Percentiles rank a stretch among this genome's conserved stretches.
Conservation (phyloP, 129 eudicot species). For the Kitagawia praeruptora region DNA sequence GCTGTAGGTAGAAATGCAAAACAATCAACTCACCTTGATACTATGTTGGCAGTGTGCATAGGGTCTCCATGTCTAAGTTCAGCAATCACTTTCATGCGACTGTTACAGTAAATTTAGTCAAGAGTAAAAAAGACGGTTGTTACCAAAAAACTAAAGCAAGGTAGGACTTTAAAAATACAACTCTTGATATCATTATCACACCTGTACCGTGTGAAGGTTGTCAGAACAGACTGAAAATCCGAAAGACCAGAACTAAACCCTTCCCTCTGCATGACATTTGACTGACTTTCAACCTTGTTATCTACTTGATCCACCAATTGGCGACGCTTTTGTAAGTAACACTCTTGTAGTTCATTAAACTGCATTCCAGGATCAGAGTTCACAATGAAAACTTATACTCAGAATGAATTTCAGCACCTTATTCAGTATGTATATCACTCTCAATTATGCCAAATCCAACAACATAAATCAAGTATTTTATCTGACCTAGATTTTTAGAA, state of each 20-base stretch:
- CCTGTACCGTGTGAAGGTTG: constrained; percentile 59
- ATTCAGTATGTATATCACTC: neutral
- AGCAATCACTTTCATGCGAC: constrained; percentile 70
- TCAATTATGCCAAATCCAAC: neutral
- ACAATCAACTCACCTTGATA: constrained; percentile 45
- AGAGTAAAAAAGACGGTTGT: neutral
- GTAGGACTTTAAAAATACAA: neutral
- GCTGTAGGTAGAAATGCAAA: neutral
- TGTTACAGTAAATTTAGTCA: constrained; percentile 13
- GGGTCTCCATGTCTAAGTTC: constrained; percentile 12
- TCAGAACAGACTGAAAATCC: constrained; percentile 54
- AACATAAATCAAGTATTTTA: neutral
- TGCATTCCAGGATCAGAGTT: constrained; percentile 17
- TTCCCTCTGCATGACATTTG: constrained; percentile 2
- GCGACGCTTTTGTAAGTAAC: constrained; percentile 66
- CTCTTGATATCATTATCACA: constrained; percentile 10
- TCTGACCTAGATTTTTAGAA: neutral
- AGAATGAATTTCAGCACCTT: neutral
- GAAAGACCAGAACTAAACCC: constrained; percentile 14
- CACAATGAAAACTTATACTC: neutral
- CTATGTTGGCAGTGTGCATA: constrained; percentile 29
- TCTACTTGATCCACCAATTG: constrained; percentile 24
- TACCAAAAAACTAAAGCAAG: neutral
- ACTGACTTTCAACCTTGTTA: constrained; percentile 22
- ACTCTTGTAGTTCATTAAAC: constrained; percentile 61